Conservation (phyloP, 2,329 filamentous ascomycete species). For the Trichophyton verrucosum region DNA sequence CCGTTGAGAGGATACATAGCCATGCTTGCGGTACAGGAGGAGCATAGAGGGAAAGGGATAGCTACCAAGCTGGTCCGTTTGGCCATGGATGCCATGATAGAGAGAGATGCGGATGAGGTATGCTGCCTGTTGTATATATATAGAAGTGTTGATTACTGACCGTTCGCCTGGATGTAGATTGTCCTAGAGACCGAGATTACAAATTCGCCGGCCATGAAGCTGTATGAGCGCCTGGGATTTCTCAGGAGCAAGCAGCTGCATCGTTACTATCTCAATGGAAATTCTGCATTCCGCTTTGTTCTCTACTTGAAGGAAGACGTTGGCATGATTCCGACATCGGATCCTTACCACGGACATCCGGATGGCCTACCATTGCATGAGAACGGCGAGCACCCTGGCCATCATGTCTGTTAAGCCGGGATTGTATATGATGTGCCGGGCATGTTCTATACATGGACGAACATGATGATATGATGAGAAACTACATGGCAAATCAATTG, state of each 20-base stretch:
- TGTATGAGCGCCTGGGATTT: constrained; percentile 90
- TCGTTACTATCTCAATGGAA: constrained; percentile 92
- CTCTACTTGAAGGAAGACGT: constrained; percentile 59
- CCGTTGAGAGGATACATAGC: constrained; percentile 90
- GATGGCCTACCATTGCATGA: constrained; percentile 12
- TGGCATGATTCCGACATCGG: constrained; percentile 28
- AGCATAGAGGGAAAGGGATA: constrained; percentile 72
- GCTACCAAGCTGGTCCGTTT: constrained; percentile 77
- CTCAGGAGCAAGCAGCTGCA: constrained; percentile 84
- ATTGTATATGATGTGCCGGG: not conserved
- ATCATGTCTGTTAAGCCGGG: constrained; percentile 4
- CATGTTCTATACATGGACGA: not conserved
- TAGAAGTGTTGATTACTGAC: not conserved
- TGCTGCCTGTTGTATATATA: not conserved
- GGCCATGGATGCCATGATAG: constrained; percentile 84
- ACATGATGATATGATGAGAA: not conserved
- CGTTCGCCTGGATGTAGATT: constrained; percentile 37
- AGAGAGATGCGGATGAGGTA: constrained; percentile 70
- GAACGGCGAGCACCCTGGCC: constrained; percentile 11
- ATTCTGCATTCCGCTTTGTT: constrained; percentile 80
- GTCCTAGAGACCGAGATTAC: constrained; percentile 93
- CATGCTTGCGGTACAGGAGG: constrained; percentile 84
- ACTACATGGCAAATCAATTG: not conserved
- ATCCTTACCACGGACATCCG: constrained; percentile 18
- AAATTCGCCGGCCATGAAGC: constrained; percentile 75